These are phyloP conservation scores for Paxillus involutus DNA, from an alignment of 768 basidiomycete species.

Conservation along the genomic window DNA sequence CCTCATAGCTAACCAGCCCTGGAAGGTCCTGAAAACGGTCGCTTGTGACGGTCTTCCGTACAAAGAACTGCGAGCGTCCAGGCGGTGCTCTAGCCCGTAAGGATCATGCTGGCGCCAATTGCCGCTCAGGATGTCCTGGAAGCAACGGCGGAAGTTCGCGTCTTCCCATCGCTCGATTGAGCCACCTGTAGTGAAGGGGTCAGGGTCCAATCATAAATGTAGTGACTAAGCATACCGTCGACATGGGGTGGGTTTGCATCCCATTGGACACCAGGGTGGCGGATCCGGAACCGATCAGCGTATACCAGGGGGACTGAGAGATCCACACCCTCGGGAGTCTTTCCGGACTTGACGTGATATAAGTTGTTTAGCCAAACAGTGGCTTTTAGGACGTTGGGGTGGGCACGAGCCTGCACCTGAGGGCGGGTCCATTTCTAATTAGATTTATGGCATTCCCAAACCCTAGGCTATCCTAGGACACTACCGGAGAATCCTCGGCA, in stretches of 20 bases:
- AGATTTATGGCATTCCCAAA: no score
- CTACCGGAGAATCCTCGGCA: conserved; percentile 10
- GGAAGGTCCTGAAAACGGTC: conserved; percentile 62
- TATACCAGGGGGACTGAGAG: conserved; percentile 64
- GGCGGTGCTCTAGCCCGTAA: conserved; percentile 57
- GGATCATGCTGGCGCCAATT: conserved; percentile 68
- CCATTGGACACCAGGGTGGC: conserved; percentile 65
- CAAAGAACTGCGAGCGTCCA: conserved; percentile 61
- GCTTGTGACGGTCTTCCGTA: conserved; percentile 58
- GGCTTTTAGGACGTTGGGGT: conserved; percentile 61
- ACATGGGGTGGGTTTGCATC: conserved; percentile 51
- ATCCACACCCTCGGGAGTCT: conserved; percentile 51
- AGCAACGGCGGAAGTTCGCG: conserved; percentile 54
- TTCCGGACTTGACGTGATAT: conserved; percentile 47
- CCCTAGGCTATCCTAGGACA: background rate
- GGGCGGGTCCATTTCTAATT: conserved; percentile 35
- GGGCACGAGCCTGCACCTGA: conserved; percentile 68
- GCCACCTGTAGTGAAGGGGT: conserved; percentile 45
- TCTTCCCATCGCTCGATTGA: conserved; percentile 78
- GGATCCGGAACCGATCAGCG: conserved; percentile 73
- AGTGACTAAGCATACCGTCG: conserved; percentile 38
- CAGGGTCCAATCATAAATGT: conserved; percentile 11
- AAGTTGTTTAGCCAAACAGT: conserved; percentile 62
- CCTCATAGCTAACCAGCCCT: conserved; percentile 79
- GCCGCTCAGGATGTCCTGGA: conserved; percentile 58